A percentile compares a stretch with the other conserved stretches of the same genome.
Conservation (phyloP, 129 eudicot species). For the Ambrosia trifida region DNA sequence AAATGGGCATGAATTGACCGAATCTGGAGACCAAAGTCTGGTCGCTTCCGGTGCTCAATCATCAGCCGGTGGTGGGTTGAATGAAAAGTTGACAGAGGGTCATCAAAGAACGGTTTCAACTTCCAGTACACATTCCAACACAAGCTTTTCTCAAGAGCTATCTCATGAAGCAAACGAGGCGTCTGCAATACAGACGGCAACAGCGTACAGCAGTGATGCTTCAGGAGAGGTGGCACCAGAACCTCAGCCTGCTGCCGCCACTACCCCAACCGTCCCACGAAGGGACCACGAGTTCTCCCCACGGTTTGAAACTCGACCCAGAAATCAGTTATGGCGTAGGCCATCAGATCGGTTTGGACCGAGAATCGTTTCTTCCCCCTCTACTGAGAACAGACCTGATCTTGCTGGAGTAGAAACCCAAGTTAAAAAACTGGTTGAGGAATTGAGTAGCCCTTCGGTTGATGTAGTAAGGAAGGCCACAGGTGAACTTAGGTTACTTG, state of each 20-base stretch:
- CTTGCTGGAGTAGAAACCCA: conserved; percentile 64
- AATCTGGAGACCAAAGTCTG: conserved; percentile 46
- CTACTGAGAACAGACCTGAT: conserved; percentile 58
- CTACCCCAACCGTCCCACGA: conserved; percentile 37
- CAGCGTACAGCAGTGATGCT: conserved; percentile 49
- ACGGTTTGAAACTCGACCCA: conserved; percentile 53
- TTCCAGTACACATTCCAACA: conserved; percentile 52
- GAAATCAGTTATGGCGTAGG: conserved; percentile 67
- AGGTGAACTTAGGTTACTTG: conserved; percentile 64
- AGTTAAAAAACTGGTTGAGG: conserved; percentile 60
- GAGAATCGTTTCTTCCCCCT: conserved; percentile 55
- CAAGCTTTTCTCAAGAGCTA: conserved; percentile 51
- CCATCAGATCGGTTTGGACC: conserved; percentile 65
- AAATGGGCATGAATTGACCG: conserved; percentile 45
- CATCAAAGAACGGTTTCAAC: conserved; percentile 59
- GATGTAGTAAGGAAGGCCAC: conserved; percentile 62
- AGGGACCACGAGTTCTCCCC: conserved; percentile 63
- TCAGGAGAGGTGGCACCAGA: conserved; percentile 64
- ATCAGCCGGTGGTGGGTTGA: conserved; percentile 27
- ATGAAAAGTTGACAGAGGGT: conserved; percentile 50
- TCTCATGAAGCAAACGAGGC: conserved; percentile 54
- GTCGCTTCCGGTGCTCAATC: conserved; percentile 39
- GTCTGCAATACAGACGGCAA: conserved; percentile 37
- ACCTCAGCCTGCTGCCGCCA: conserved; percentile 45
- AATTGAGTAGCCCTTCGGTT: conserved; percentile 49